A percentile compares a stretch with the other conserved stretches of the same genome.
Conservation (phyloP, 2,329 filamentous ascomycete genomes). For the Ophiostoma piceae region DNA sequence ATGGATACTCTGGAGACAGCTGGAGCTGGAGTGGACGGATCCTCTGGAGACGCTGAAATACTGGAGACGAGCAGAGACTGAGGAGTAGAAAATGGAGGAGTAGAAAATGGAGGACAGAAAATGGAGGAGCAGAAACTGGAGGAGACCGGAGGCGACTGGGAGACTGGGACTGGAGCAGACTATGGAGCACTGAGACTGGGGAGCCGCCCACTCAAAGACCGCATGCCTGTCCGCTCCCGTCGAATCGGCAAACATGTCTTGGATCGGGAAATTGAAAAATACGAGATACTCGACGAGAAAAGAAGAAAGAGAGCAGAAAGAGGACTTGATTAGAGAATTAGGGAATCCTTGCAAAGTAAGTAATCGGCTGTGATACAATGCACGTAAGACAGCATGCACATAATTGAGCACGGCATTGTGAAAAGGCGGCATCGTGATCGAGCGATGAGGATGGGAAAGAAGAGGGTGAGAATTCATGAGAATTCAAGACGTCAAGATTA, state of each 20-base stretch:
- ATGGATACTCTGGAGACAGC: too few species aligned
- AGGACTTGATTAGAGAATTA: not conserved
- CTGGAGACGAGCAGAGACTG: not conserved
- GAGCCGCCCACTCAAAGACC: not conserved
- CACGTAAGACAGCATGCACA: not conserved
- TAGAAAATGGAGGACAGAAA: too few species aligned
- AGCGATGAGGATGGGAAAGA: not conserved
- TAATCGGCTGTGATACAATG: not conserved
- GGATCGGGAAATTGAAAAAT: not conserved
- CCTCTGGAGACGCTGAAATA: not conserved
- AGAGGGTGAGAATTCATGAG: not conserved
- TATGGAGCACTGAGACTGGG: not conserved
- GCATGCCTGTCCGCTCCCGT: conserved; percentile 10
- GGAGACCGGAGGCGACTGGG: too few species aligned
- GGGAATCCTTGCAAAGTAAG: not conserved
- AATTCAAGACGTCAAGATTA: not conserved
- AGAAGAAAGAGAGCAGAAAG: not conserved
- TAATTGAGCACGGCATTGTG: not conserved
- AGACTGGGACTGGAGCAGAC: not conserved
- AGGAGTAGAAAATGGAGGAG: too few species aligned
- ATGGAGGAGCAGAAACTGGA: too few species aligned
- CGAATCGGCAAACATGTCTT: conserved; percentile 9
- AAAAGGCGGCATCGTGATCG: not conserved
- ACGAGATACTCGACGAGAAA: not conserved
- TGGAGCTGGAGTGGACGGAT: too few species aligned